These are phyloP conservation scores for Aechmea fasciata DNA, from an alignment of 176 grass and related monocot genomes.

Conservation along the genomic window DNA sequence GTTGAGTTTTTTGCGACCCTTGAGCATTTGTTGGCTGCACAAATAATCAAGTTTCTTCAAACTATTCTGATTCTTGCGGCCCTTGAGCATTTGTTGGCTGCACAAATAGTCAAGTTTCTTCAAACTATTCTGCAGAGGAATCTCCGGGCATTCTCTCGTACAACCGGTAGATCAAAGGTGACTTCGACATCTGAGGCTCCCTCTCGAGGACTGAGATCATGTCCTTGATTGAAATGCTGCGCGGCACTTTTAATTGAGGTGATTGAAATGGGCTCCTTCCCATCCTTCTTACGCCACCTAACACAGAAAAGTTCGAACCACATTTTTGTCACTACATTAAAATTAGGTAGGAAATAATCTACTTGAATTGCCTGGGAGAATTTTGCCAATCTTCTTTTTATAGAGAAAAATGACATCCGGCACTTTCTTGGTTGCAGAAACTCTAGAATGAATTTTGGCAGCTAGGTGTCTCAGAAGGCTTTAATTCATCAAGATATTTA, in stretches of 20 bases:
- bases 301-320: background rate
- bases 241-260: slow-evolving; percentile 36
- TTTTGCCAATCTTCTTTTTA: too few species aligned
- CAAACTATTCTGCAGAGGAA: slow-evolving; percentile 32
- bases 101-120: background rate
- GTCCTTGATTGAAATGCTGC: slow-evolving; percentile 65
- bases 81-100: too few species aligned
- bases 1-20: too few species aligned
- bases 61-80: slow-evolving; percentile 19
- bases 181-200: slow-evolving; percentile 86
- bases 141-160: slow-evolving; percentile 32
- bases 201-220: slow-evolving; percentile 69
- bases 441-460: too few species aligned
- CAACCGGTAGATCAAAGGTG: slow-evolving; percentile 58
- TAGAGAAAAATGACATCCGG: too few species aligned
- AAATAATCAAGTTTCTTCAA: background rate
- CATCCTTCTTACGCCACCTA: slow-evolving; percentile 51
- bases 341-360: too few species aligned
- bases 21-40: too few species aligned
- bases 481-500: too few species aligned
- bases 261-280: background rate
- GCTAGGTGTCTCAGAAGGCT: too few species aligned
- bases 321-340: background rate
- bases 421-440: too few species aligned
- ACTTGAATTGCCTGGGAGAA: too few species aligned